These are phyloP conservation scores for Trypanosoma congolense DNA, from an alignment of 208 protist genomes.

Conservation along the genomic window DNA sequence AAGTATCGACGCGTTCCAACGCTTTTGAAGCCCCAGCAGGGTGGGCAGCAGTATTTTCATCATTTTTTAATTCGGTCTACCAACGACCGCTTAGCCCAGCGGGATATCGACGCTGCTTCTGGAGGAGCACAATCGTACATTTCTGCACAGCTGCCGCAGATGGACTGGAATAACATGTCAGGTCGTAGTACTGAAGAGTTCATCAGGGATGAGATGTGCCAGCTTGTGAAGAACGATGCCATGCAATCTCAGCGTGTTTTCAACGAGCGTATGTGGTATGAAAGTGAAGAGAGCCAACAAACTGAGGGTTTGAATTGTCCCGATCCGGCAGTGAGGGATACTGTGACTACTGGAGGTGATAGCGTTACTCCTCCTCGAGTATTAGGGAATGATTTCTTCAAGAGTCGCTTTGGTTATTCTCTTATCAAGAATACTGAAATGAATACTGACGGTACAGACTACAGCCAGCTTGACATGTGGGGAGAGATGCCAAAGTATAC, in stretches of 20 bases:
- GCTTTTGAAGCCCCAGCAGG: conserved; percentile 78
- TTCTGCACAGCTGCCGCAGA: conserved; percentile 52
- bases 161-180: conserved; percentile 41
- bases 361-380: conserved; percentile 52
- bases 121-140: conserved; percentile 8
- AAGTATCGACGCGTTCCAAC: conserved; percentile 80
- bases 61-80: conserved; percentile 71
- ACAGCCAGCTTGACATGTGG: conserved; percentile 83
- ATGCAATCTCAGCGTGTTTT: conserved; percentile 66
- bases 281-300: conserved; percentile 37
- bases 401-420: conserved; percentile 77
- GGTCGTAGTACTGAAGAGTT: conserved; percentile 31
- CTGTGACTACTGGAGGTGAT: neutral
- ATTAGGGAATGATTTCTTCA: conserved; percentile 74
- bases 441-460: conserved; percentile 30
- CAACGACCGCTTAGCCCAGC: conserved; percentile 34
- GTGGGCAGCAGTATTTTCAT: conserved; percentile 83
- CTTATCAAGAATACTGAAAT: conserved; percentile 46
- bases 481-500: conserved; percentile 88
- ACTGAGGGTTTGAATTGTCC: neutral
- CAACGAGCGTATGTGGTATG: conserved; percentile 77
- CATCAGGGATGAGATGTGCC: conserved; percentile 51
- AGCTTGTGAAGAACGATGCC: conserved; percentile 49
- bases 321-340: neutral
- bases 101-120: conserved; percentile 5